A percentile compares a stretch with the other conserved stretches of the same genome.
phyloP scores from a whole-genome alignment of 2,329 filamentous ascomycete species.

The Gnomoniopsis sp. region DNA sequence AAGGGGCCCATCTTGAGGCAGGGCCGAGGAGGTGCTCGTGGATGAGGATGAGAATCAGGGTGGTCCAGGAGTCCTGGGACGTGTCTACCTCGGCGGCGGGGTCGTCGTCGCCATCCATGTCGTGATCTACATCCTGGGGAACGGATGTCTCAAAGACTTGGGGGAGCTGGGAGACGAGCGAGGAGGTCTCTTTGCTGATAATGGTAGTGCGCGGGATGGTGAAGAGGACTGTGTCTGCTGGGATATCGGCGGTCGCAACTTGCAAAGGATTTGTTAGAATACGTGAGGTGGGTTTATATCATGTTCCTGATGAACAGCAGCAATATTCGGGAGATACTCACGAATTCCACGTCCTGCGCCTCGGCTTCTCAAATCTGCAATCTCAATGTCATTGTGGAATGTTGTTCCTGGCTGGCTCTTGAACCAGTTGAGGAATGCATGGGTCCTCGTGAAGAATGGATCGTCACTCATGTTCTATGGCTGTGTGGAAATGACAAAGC shows the following conservation, averaged over 20 bases:
- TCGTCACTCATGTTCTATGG: slow-evolving; percentile 1
- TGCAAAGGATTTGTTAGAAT: not conserved
- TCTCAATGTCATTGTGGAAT: slow-evolving; percentile 50
- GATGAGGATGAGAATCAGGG: slow-evolving; percentile 73
- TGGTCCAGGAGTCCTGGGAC: slow-evolving; percentile 50
- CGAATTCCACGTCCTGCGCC: slow-evolving; percentile 55
- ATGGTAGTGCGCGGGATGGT: slow-evolving; percentile 70
- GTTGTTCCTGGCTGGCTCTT: slow-evolving; percentile 46
- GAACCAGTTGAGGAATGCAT: slow-evolving; percentile 53
- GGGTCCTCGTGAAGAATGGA: slow-evolving; percentile 41
- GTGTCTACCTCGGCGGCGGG: slow-evolving; percentile 36
- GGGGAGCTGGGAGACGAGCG: slow-evolving; percentile 56
- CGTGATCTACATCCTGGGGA: slow-evolving; percentile 26
- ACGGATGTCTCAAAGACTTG: slow-evolving; percentile 42
- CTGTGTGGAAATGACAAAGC: not conserved
- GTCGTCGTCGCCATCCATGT: slow-evolving; percentile 29
- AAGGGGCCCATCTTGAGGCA: slow-evolving; percentile 70
- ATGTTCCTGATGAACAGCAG: too few species aligned
- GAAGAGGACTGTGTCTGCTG: slow-evolving; percentile 74
- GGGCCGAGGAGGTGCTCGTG: slow-evolving; percentile 64
- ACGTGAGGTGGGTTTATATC: slow-evolving; percentile 2
- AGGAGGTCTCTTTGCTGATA: slow-evolving; percentile 70
- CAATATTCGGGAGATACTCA: slow-evolving; percentile 34
- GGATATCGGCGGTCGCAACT: slow-evolving; percentile 71
- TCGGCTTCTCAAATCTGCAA: slow-evolving; percentile 48